These are phyloP conservation scores for Schizopora paradoxa DNA, from an alignment of 1,284 basidiomycete species.

Conservation along the genomic window DNA sequence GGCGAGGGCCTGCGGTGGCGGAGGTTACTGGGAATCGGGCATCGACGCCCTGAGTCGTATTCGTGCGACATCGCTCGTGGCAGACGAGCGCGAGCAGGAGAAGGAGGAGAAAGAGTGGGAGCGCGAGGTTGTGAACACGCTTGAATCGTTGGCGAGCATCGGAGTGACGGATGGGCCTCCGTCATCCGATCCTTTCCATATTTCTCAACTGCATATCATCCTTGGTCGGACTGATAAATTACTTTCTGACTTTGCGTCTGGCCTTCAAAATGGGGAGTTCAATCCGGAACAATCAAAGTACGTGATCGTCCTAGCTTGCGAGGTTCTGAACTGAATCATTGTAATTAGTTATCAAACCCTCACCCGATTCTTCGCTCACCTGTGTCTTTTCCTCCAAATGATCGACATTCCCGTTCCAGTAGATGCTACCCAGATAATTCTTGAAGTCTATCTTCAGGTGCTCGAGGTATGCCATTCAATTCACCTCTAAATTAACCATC, in stretches of 20 bases:
- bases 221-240: slow-evolving; percentile 66
- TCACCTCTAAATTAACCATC: background rate
- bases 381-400: slow-evolving; percentile 87
- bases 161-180: slow-evolving; percentile 56
- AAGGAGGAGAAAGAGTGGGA: slow-evolving; percentile 58
- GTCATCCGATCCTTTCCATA: slow-evolving; percentile 80
- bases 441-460: slow-evolving; percentile 86
- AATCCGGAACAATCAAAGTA: slow-evolving; percentile 56
- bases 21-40: slow-evolving; percentile 13
- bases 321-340: slow-evolving; percentile 1
- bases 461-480: slow-evolving; percentile 57
- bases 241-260: slow-evolving; percentile 67
- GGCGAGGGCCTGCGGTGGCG: slow-evolving; percentile 2
- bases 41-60: slow-evolving; percentile 11
- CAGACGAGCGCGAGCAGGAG: slow-evolving; percentile 28
- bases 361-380: slow-evolving; percentile 90
- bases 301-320: slow-evolving; percentile 25
- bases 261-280: slow-evolving; percentile 48
- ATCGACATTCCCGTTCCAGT: slow-evolving; percentile 73
- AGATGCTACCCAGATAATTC: slow-evolving; percentile 71
- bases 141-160: slow-evolving; percentile 49
- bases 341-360: slow-evolving; percentile 55
- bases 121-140: slow-evolving; percentile 44
- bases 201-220: slow-evolving; percentile 83
- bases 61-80: background rate